Evolutionary conservation across 768 basidiomycete genomes (phyloP).

Genomic region (Clavaria fumosa): DNA sequence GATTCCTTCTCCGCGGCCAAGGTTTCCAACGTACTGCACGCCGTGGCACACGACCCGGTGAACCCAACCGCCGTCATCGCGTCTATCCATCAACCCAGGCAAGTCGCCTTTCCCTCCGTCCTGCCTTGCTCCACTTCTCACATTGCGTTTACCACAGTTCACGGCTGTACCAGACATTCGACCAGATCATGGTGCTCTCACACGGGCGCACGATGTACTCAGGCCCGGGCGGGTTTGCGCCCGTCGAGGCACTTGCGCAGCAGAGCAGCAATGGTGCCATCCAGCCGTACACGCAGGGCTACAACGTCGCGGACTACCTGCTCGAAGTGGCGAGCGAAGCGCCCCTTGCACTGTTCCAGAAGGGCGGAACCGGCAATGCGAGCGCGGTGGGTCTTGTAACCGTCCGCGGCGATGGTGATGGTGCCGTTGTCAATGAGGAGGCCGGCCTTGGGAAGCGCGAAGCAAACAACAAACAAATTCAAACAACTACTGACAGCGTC

Average conservation of each 20-base stretch:
- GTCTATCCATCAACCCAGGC: conserved; percentile 81
- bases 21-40: conserved; percentile 61
- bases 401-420: background rate
- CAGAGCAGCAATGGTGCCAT: conserved; percentile 25
- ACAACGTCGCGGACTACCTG: conserved; percentile 88
- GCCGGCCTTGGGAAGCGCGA: background rate
- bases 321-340: conserved; percentile 73
- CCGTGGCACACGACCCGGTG: conserved; percentile 52
- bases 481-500: no score
- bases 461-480: background rate
- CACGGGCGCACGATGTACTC: conserved; percentile 67
- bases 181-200: conserved; percentile 63
- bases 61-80: conserved; percentile 72
- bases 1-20: conserved; percentile 81
- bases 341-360: conserved; percentile 31
- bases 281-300: conserved; percentile 53
- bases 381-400: background rate
- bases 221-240: conserved; percentile 58
- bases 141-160: conserved; percentile 29
- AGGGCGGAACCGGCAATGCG: conserved; percentile 5
- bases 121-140: background rate
- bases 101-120: conserved; percentile 9
- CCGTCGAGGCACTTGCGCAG: conserved; percentile 48
- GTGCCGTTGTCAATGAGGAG: conserved; percentile 1
- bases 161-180: conserved; percentile 73